phyloP scores from a whole-genome alignment of 139 green algal species.

The Chlamydomonas urium region DNA sequence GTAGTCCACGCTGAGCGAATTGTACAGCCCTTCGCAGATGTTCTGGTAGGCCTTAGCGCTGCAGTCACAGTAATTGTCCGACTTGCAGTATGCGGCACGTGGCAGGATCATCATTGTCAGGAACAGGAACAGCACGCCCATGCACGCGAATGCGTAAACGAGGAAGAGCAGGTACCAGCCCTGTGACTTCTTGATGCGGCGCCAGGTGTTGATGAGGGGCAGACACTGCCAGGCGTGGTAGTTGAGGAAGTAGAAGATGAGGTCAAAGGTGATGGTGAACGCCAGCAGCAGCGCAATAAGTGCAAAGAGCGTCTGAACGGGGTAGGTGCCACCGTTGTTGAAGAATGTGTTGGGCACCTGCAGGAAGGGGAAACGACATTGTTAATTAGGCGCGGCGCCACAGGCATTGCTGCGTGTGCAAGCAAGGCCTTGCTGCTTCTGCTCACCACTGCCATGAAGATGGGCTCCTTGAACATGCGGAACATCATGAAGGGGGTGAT shows the following conservation, averaged over 20 bases:
- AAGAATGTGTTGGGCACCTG: not conserved
- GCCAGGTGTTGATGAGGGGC: conserved; percentile 8
- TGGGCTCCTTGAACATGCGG: conserved; percentile 11
- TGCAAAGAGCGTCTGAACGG: not conserved
- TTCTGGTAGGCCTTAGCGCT: not conserved
- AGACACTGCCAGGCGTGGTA: not conserved
- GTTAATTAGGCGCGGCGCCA: not conserved
- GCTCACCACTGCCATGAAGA: not conserved
- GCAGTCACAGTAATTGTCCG: conserved; percentile 6
- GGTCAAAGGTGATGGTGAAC: conserved; percentile 8
- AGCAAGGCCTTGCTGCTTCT: not conserved
- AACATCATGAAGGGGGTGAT: conserved; percentile 10
- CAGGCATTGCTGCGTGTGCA: not conserved
- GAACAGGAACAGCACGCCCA: conserved; percentile 14
- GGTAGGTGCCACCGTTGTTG: not conserved
- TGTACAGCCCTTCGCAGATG: conserved; percentile 3
- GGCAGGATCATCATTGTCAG: conserved; percentile 8
- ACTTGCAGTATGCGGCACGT: not conserved
- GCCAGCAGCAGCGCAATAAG: not conserved
- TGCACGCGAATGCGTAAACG: not conserved
- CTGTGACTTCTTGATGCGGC: conserved; percentile 11
- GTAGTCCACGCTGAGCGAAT: not conserved
- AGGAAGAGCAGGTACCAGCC: not conserved
- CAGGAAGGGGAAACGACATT: not conserved
- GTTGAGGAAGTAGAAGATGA: conserved; percentile 14